Evolutionary conservation across 2,329 filamentous ascomycete genomes (phyloP), one percentile per base, ranked within the genome.

Genomic region (Sporothrix dimorphospora): DNA sequence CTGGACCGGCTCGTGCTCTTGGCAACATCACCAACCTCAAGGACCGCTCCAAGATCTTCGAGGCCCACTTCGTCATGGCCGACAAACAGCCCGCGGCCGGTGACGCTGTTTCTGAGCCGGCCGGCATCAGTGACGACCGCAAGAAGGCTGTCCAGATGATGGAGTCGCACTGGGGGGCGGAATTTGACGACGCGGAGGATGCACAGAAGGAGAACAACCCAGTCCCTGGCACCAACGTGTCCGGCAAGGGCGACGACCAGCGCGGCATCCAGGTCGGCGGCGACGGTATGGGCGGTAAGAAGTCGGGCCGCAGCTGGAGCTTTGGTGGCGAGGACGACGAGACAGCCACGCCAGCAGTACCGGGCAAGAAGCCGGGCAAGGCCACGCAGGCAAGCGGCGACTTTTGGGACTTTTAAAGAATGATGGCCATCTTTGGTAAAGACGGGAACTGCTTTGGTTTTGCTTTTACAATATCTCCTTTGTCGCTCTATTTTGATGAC

Each of bases 1-100:
- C 73, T 2, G 81, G 77, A 1, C 78, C 81, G 14, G 81, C 82
- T 67, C 79, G 82, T 16, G 81, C 90, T 11, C 85, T 93, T 12
- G 87, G 86, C 66, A 89, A 90, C 77, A 89, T 93, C 72, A 92
- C 91, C 74, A 93, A 95, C 81, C 85, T 90, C 72, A 89, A 90
- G 78, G 88, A 91, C 80, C 91, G 93, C 71, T 86, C 85, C 78
- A 93, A 94, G 81, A 89, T 93, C 79, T 94, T 97, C 76, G 90
- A 90, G 66, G 81, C 90, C 24, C 93, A 97, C 77, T 97, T 94
- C 84, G 85, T 85, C 69, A 90, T 97, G 83, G 85, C 86, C 7
- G 94, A 97, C 79, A 84, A 89, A 53, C 89, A 89, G 45, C 82
- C 82, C 11, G 80, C 80, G 8, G 80, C 80, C 21, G 70, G 42